Evolutionary conservation across 2,329 filamentous ascomycete genomes (phyloP).

Genomic region (Aspergillus candidus): DNA sequence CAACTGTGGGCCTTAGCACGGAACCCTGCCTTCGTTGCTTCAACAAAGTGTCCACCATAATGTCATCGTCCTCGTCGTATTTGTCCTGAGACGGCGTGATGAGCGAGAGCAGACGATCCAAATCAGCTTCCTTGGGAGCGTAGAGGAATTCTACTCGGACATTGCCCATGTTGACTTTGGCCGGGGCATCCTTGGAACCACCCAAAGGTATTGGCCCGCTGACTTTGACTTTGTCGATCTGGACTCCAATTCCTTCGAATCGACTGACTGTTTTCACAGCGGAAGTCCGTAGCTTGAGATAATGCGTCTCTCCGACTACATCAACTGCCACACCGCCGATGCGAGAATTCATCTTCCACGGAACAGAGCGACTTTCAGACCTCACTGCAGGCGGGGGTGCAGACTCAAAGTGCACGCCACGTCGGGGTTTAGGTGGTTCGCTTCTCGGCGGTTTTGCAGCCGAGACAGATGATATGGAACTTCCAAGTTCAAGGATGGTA

Average conservation of each 20-base stretch:
- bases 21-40: slow-evolving; percentile 81
- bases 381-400: slow-evolving; percentile 25
- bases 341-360: slow-evolving; percentile 65
- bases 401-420: slow-evolving; percentile 55
- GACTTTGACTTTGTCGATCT: slow-evolving; percentile 68
- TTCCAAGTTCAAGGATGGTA: slow-evolving; percentile 81
- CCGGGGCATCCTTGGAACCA: slow-evolving; percentile 46
- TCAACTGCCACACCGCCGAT: slow-evolving; percentile 71
- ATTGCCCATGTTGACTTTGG: slow-evolving; percentile 57
- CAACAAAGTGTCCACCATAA: slow-evolving; percentile 85
- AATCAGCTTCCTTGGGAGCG: slow-evolving; percentile 68
- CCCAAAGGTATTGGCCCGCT: slow-evolving; percentile 61
- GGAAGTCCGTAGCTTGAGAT: slow-evolving; percentile 66
- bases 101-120: slow-evolving; percentile 74
- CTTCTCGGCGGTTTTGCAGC: slow-evolving; percentile 40
- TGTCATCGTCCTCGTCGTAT: slow-evolving; percentile 84
- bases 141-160: slow-evolving; percentile 67
- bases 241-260: slow-evolving; percentile 63
- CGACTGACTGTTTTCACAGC: slow-evolving; percentile 76
- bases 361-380: slow-evolving; percentile 11
- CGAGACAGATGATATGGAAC: slow-evolving; percentile 71
- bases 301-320: slow-evolving; percentile 72
- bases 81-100: slow-evolving; percentile 89
- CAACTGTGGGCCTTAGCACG: slow-evolving; percentile 66
- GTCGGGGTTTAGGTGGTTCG: slow-evolving; percentile 28